Conservation (phyloP, 2,329 filamentous ascomycete genomes). For the Cryphonectria nitschkei region DNA sequence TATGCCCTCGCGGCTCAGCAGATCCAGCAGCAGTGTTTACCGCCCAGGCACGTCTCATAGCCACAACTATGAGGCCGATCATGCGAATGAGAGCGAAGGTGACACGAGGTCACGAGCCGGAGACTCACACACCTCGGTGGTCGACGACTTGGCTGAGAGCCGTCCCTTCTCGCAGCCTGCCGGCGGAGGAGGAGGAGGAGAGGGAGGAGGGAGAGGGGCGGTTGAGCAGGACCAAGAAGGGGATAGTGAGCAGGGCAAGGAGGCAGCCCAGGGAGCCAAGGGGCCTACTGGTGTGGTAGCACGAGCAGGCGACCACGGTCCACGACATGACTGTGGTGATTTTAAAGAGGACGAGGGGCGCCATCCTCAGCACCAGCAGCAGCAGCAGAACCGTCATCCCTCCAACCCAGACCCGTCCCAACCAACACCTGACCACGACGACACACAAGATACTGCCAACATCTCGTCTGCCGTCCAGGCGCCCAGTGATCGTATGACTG, state of each 20-base stretch:
- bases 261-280: neutral
- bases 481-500: neutral
- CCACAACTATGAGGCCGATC: slow-evolving; percentile 20
- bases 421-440: neutral
- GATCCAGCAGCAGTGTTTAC: slow-evolving; percentile 36
- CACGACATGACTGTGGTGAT: neutral
- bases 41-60: slow-evolving; percentile 21
- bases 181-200: neutral
- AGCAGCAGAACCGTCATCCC: too few species aligned
- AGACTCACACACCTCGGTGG: slow-evolving; percentile 21
- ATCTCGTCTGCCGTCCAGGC: neutral
- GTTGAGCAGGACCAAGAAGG: neutral
- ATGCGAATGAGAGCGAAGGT: slow-evolving; percentile 4
- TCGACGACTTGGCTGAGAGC: slow-evolving; percentile 17
- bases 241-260: neutral
- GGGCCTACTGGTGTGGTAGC: neutral
- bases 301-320: neutral
- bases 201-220: neutral
- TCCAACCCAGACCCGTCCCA: too few species aligned
- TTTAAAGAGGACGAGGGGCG: neutral
- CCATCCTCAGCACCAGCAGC: neutral
- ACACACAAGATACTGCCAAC: neutral
- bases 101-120: slow-evolving; percentile 20
- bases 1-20: slow-evolving; percentile 42
- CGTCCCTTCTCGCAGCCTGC: neutral